Base-by-base conservation (phyloP, 2,329 filamentous ascomycete genomes). In the Botrytis fragariae region DNA sequence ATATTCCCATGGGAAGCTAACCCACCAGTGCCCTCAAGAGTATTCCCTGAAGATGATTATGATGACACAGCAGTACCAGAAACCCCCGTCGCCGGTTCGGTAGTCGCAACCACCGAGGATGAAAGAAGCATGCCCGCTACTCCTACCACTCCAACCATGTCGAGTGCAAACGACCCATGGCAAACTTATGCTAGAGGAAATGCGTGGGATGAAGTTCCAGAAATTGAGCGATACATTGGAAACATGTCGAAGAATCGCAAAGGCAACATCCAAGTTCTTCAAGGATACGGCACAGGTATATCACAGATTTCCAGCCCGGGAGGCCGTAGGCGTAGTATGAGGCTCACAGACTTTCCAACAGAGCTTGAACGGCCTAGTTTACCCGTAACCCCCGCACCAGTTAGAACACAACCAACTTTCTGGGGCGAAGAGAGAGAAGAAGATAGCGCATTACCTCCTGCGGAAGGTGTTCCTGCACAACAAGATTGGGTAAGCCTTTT, bases 1-100 rank as follows among this genome's bases (percentile, higher is more conserved):
- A 91, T 98, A 67, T 99, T 99, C 82, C 96, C 96, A 0, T 99
- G 96, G 96, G 96, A 99, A 82, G 83, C 83, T 60, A 84, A 90
- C 73, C 88, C 88, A 75, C 87, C 91, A 20, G 89, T 86, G 78
- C 84, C 90, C 8, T 84, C 88, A 20, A 89, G 93, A 77, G 86
- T 90, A 20, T 96, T 95, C 79, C 83, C 85, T 64, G 88, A 90
- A 74, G 88, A 90, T 74, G 77, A 82, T 32, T 79, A 81, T 68
- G 72, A 74, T 59, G 72, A 74, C 25, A 75, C 75, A 70, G 79
- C 77, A 74, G 51, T 70, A 35, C 67, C 72, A 48, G 44, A 77
- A 71, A 76, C 77, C 51, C 77, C 68, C 39, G 71, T 57, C 45
- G 74, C 77, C 81, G 82, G 81, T 69, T 82, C 81, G 72, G 73